A percentile compares a stretch with the other conserved stretches of the same genome.
Evolutionary conservation across 805 yeast genomes (phyloP).

Genomic region (Barnettozyma populi): DNA sequence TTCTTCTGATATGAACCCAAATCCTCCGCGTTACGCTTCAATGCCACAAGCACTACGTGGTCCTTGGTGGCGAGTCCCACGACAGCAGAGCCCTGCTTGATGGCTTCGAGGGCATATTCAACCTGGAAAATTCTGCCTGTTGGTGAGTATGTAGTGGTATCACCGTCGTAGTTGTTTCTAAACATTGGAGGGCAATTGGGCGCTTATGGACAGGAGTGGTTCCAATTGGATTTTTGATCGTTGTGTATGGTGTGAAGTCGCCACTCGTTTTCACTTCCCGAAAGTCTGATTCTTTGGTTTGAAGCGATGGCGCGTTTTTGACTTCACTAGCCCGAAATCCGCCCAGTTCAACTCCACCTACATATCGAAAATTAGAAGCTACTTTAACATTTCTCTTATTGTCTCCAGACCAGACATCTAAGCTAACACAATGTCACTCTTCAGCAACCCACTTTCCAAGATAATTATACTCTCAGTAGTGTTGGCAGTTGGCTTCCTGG

Average conservation of each 20-base stretch:
- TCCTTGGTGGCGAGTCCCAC: slow-evolving; percentile 86
- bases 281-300: neutral
- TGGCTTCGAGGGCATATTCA: slow-evolving; percentile 90
- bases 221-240: neutral
- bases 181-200: slow-evolving; percentile 42
- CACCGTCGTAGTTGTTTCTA: slow-evolving; percentile 98
- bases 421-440: slow-evolving; percentile 5
- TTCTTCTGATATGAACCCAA: slow-evolving; percentile 95
- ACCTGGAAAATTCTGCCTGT: slow-evolving; percentile 84
- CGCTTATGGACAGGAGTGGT: neutral
- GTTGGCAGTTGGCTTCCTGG: slow-evolving; percentile 70
- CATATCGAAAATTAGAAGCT: too few relatives aligned
- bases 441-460: slow-evolving; percentile 55
- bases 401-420: neutral
- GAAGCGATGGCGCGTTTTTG: neutral
- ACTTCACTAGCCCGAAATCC: neutral
- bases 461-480: slow-evolving; percentile 71
- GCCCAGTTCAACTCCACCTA: too few relatives aligned
- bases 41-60: slow-evolving; percentile 87
- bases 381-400: neutral
- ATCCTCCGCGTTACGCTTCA: slow-evolving; percentile 96
- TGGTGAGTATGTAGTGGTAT: slow-evolving; percentile 95
- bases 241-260: too few relatives aligned
- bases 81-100: slow-evolving; percentile 96
- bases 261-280: slow-evolving; percentile 5